Evolutionary conservation across 495 filamentous ascomycete species (phyloP), one percentile per base, ranked within the genome.

Genomic region (Penicillium subrubescens): DNA sequence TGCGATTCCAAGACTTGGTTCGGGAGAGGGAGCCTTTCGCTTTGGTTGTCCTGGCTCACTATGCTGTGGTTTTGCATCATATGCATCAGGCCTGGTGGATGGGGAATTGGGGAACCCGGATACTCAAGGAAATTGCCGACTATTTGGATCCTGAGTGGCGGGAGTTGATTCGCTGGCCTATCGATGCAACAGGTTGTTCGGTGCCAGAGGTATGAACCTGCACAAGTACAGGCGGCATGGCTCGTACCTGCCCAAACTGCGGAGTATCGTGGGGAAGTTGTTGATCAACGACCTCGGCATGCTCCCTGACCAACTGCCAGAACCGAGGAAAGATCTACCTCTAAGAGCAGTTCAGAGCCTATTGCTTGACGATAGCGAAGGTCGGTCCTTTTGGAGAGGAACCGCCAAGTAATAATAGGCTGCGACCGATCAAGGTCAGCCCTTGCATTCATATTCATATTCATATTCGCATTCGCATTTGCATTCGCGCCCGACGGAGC

Each of bases 81-180:
- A 56, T 85, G 33, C 71, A 83, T n/a, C 63, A 77, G 10, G 71
- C 77, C 48, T 86, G 84, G 84, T 86, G 79, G 77, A 81, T 84
- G 78, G 76, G 73, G 0, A 77, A 83, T 34, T 83, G 81, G 81
- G 81, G 73, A 0, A 54, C 41, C 1, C 63, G 70, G 21, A 60
- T 81, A n/a, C 67, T 81, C 21, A 65, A 61, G 34, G 66, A 75
- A 35, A 74, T 79, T 41, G 74, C 72, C 29, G 68, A 73, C 29
- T 37, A 57, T 31, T 58, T 81, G n/a, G 71, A 67, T n/a, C 57
- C 67, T 1, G 68, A 75, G 35, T 79, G 73, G 76, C 67, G 65
- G n/a, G 68, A 72, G 12, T 67, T 74, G 27, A 72, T 79, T 31
- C 69, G 61, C 46, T 81, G 79, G 79, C 77, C 75, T 10, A 67